Evolutionary conservation across 176 grass and related monocot species (phyloP).

Genomic region (Panicum miliaceum): DNA sequence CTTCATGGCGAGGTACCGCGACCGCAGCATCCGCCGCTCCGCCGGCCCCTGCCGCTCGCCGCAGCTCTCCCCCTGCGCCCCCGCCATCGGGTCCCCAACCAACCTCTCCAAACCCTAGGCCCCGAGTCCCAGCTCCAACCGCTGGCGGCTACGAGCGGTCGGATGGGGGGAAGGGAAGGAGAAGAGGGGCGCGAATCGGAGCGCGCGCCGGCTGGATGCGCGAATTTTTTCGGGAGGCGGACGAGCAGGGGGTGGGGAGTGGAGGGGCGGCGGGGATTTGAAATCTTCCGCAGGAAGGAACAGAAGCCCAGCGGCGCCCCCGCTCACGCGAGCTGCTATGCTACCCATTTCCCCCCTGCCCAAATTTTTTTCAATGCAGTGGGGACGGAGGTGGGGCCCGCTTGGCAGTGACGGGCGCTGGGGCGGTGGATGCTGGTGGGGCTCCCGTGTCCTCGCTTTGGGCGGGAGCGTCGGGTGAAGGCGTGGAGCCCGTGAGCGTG

Average conservation of each 20-base stretch:
- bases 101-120: not conserved
- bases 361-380: not conserved
- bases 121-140: slow-evolving; percentile 20
- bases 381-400: not conserved
- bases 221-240: not conserved
- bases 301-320: not conserved
- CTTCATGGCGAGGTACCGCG: slow-evolving; percentile 76
- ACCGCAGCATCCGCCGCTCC: slow-evolving; percentile 76
- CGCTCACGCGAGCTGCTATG: not conserved
- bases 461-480: no score
- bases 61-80: slow-evolving; percentile 2
- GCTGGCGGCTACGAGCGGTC: not conserved
- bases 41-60: slow-evolving; percentile 33
- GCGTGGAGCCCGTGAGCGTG: not conserved
- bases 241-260: not conserved
- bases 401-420: not conserved
- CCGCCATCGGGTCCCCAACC: slow-evolving; percentile 24
- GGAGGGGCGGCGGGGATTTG: slow-evolving; percentile 24
- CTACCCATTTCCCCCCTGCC: not conserved
- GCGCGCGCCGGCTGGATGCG: slow-evolving; percentile 3
- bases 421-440: not conserved
- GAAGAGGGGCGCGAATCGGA: not conserved
- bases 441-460: not conserved
- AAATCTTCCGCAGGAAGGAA: slow-evolving; percentile 8
- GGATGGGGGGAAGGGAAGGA: not conserved